Evolutionary conservation across 768 basidiomycete species (phyloP).

Genomic region (Cubamyces lactineus): DNA sequence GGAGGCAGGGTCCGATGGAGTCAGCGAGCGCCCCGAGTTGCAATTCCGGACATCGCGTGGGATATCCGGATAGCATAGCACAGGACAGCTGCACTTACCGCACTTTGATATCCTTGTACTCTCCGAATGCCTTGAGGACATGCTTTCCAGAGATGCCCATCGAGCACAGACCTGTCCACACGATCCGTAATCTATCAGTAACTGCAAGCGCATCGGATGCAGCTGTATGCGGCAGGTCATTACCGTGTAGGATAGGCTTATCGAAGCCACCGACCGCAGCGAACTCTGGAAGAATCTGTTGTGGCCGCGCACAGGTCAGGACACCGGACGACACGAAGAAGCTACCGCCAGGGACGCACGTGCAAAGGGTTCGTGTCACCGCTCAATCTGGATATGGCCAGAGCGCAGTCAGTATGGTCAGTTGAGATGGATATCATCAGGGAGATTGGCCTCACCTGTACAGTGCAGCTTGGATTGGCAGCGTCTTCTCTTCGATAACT

Average conservation of each 20-base stretch:
- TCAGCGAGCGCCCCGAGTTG: conserved; percentile 2
- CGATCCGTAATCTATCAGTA: background rate
- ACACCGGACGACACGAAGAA: background rate
- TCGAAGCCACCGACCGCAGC: conserved; percentile 95
- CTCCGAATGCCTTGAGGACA: conserved; percentile 83
- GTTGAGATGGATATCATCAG: background rate
- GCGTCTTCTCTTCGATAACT: conserved; percentile 87
- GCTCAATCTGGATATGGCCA: conserved; percentile 61
- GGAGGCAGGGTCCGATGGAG: background rate
- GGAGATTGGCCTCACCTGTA: conserved; percentile 64
- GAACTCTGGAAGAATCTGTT: conserved; percentile 84
- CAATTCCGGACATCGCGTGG: background rate
- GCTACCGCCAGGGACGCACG: conserved; percentile 44
- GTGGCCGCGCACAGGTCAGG: conserved; percentile 2
- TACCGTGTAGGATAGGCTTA: conserved; percentile 81
- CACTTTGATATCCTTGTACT: conserved; percentile 93
- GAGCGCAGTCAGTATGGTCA: conserved; percentile 4
- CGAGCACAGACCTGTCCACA: conserved; percentile 68
- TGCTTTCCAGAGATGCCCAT: conserved; percentile 96
- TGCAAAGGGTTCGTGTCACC: conserved; percentile 94
- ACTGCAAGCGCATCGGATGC: background rate
- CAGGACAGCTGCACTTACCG: conserved; percentile 53
- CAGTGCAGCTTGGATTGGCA: conserved; percentile 79
- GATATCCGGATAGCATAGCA: background rate
- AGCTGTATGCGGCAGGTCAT: conserved; percentile 8